phyloP scores from a whole-genome alignment of 2,329 filamentous ascomycete genomes.

The Chrysoporthe cubensis region DNA sequence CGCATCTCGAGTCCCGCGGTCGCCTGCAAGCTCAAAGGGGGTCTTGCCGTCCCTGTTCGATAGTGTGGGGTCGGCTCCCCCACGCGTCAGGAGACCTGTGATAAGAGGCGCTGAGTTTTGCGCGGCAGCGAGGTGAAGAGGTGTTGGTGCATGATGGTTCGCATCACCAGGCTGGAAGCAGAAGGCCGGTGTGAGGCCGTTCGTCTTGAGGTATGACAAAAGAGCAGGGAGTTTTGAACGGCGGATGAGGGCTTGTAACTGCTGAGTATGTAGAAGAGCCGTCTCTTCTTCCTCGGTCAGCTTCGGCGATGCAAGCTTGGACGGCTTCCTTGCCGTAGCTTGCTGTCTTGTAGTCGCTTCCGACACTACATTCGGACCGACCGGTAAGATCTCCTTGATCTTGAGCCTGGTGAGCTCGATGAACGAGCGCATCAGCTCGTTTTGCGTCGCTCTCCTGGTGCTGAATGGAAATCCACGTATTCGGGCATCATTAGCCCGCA shows the following conservation, averaged over 20 bases:
- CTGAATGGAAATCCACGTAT: slow-evolving; percentile 91
- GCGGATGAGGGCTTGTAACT: slow-evolving; percentile 84
- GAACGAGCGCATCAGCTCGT: slow-evolving; percentile 91
- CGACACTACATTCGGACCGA: slow-evolving; percentile 48
- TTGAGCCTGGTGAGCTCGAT: slow-evolving; percentile 93
- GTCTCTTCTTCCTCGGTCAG: slow-evolving; percentile 82
- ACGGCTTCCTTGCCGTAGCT: slow-evolving; percentile 48
- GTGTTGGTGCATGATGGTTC: slow-evolving; percentile 80
- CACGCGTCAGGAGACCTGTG: slow-evolving; percentile 74
- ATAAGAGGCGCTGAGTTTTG: slow-evolving; percentile 81
- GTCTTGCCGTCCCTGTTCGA: slow-evolving; percentile 78
- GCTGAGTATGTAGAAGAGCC: slow-evolving; percentile 80
- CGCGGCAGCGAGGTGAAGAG: slow-evolving; percentile 83
- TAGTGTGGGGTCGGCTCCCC: slow-evolving; percentile 72
- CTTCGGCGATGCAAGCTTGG: slow-evolving; percentile 62
- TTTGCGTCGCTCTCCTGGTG: slow-evolving; percentile 88
- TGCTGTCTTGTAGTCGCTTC: slow-evolving; percentile 40
- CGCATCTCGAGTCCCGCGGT: slow-evolving; percentile 83
- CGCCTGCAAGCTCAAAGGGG: slow-evolving; percentile 84
- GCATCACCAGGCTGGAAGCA: slow-evolving; percentile 72
- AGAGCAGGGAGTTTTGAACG: slow-evolving; percentile 89
- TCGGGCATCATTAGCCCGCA: slow-evolving; percentile 77
- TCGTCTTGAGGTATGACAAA: slow-evolving; percentile 80
- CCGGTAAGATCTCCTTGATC: slow-evolving; percentile 75
- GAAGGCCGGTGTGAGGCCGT: slow-evolving; percentile 73